These are phyloP conservation scores for Aspergillus brunneoviolaceus DNA, from an alignment of 2,329 filamentous ascomycete genomes.

Conservation along the genomic window DNA sequence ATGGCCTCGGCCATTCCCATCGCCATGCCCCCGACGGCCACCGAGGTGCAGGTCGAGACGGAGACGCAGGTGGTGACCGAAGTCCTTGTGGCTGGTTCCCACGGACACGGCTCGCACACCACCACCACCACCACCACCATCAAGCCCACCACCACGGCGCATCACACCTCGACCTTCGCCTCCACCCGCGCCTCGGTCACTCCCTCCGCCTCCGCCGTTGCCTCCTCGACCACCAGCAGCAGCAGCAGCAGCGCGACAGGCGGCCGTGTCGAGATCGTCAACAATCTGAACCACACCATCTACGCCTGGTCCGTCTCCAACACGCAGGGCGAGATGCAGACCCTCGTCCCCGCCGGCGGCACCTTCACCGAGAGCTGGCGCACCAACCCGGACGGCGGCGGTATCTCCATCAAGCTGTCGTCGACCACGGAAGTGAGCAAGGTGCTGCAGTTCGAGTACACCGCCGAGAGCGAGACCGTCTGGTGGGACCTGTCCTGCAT, in stretches of 20 bases:
- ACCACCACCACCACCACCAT: conserved; percentile 5
- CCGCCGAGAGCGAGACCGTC: conserved; percentile 22
- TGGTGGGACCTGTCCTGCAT: conserved; percentile 36
- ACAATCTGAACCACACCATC: conserved; percentile 26
- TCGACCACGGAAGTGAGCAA: conserved; percentile 18
- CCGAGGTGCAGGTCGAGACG: not conserved
- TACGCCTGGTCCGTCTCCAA: conserved; percentile 31
- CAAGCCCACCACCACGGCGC: conserved; percentile 1
- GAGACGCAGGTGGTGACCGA: not conserved
- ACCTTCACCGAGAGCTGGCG: conserved; percentile 29
- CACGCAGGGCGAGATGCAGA: conserved; percentile 20
- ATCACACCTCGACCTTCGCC: not conserved
- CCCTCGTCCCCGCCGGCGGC: conserved; percentile 17
- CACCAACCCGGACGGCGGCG: conserved; percentile 31
- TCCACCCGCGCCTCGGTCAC: not conserved
- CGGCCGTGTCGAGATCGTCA: conserved; percentile 26
- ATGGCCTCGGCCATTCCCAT: conserved; percentile 9
- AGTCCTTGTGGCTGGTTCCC: not conserved
- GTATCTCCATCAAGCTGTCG: conserved; percentile 35
- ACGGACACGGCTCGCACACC: not conserved
- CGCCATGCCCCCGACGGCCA: not conserved
- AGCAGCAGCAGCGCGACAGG: conserved; percentile 11
- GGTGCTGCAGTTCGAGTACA: conserved; percentile 38
- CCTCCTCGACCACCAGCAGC: not conserved
- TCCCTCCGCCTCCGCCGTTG: not conserved